Base-by-base conservation (phyloP, 148 eudicot genomes). In the Selenicereus undatus region DNA sequence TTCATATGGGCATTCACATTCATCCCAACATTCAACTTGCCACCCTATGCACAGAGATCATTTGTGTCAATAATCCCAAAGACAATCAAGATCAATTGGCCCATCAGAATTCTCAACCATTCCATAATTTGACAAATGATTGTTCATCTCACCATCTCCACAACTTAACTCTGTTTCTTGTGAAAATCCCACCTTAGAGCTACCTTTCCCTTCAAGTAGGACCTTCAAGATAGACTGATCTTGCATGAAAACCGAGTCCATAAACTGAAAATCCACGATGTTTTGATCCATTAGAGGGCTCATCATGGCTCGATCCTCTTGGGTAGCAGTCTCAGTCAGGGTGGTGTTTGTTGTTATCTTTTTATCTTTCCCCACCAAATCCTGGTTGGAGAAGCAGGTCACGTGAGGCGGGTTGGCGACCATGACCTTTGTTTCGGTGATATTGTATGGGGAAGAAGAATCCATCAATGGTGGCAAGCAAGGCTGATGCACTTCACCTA, bases 391-490 rank as follows among this genome's bases (percentile, higher is more conserved):
- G 71, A 66, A 66, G 71, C 71, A 66, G 71, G 71, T 26, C 71
- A 66, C 35, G 35, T 66, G 71, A 12, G 71, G 30, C 11, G 71
- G 71, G 68, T 62, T 66, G 17, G 35, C 71, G 18, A n/a, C 71
- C 71, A 66, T 27, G 35, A 27, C 32, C 17, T 27, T 27, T 66
- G 71, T 10, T 66, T 27, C 32, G 16, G 4, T 66, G 71, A 26
- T 27, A 27, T 11, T 8, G 27, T 1, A 26, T 26, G 71, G 71
- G 14, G 71, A 66, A 66, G 32, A 26, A 26, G 32, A 27, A 14
- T 66, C 71, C 32, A 82, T 83, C 27, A 93, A 80, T 11, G 95
- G 90, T 22, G 93, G 95, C 77, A 93, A 48, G 79, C 65, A 85
- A 12, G 86, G 52, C 8, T 82, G 78, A 24, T 74, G 80, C 18